Base-by-base conservation (phyloP, 106 monocot species). In the Gastrodia elata region DNA sequence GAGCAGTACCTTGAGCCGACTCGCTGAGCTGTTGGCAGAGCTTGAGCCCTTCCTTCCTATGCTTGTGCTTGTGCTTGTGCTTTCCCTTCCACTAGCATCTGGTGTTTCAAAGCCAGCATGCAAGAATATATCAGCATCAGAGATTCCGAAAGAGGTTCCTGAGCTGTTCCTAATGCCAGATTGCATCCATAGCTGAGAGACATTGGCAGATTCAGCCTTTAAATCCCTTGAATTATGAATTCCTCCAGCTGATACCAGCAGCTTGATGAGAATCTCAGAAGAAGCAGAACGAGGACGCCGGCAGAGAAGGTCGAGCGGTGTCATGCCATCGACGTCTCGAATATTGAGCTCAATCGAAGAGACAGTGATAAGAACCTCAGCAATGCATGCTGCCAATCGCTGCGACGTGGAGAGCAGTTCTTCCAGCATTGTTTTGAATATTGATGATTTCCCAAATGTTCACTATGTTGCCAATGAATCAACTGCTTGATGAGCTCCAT, bases 101-200 rank as follows among this genome's bases (percentile, higher is more conserved):
- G 71, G 70, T 18, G 61, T 34, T 32, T 73, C 81, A 6, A 82
- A 79, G 18, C 90, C 93, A 4, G 82, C 76, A 69, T 83, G 82
- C 56, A 94, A 56, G 65, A 94, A 86, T 65, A 94, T 88, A 80
- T 94, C 94, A 6, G 86, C 82, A 84, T 94, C 94, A 14, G 87
- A 80, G 20, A 94, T 76, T 22, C 69, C 81, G 75, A 94, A 94
- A 4, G 76, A 72, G 56, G 91, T 91, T 2, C 90, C 94, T 2
- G 94, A 91, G 78, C 90, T 91, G 22, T 32, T 83, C 40, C 70
- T 82, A 32, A 84, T 56, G 11, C 82, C 80, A 69, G 39, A 40
- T 56, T 83, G 85, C 77, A 78, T 70, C 68, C 79, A 88, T 4
- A 83, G 5, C 15, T 84, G 84, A 56, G 83, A 83, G 75, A 67